Evolutionary conservation across 306 rosid genomes (phyloP), one percentile per base, ranked within the genome.

Genomic region (Neltuma alba): DNA sequence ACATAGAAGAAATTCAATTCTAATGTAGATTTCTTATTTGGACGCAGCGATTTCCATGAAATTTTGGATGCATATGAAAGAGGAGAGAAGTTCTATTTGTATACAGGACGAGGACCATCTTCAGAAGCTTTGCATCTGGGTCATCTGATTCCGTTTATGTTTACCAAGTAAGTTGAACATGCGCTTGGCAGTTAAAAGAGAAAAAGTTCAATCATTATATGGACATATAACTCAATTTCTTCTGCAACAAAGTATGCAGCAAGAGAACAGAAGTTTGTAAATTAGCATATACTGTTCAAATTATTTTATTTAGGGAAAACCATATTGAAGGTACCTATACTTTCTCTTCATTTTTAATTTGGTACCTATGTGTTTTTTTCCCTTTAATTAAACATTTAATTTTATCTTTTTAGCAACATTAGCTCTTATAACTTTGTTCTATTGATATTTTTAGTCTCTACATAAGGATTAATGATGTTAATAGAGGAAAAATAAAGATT

Each of bases 41-140:
- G 44, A 52, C 27, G 15, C 83, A 91, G 97, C 84, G 99, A 92
- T 70, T 93, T 92, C 62, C 74, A 82, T 42, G 98, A 92, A 38
- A 79, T 95, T 78, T 76, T 95, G 83, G 93, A 93, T 67, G 88
- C 84, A 2, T 91, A 79, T 18, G 99, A 93, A 78, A 85, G 81
- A 14, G 99, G 98, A 1, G 96, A 93, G 21, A 92, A 90, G 79
- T 95, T 95, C 73, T 95, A 95, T 82, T 79, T 93, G 81, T 95
- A 95, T 74, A 92, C 98, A 0, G 98, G 99, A 38, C 86, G 99
- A 30, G 99, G 99, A 3, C 94, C 98, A 10, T 95, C 99, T 37
- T 95, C 99, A 0, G 99, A 95, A 85, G 88, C 97, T 42, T 82
- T 95, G 90, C 99, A 92, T 88, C 88, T 95, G 75, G 98, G 98